Conservation (phyloP, 202 grass and related monocot species). For the Hordeum pubiflorum region DNA sequence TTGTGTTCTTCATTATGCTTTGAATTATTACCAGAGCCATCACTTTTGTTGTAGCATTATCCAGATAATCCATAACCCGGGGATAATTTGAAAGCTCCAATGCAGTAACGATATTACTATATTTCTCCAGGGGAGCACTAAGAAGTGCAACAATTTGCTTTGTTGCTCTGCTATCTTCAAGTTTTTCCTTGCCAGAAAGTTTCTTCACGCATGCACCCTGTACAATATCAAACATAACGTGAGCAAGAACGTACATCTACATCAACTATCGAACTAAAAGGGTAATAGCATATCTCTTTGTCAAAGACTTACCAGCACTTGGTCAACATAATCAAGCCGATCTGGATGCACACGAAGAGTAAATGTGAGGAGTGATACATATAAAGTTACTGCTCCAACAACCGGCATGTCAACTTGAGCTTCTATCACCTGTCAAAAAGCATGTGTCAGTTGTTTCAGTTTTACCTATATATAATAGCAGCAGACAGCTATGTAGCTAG, state of each 20-base stretch:
- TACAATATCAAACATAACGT: conserved; percentile 32
- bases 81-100: conserved; percentile 99
- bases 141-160: conserved; percentile 99
- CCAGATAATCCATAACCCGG: conserved; percentile 95
- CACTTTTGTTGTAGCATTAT: conserved; percentile 96
- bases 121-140: conserved; percentile 95
- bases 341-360: conserved; percentile 98
- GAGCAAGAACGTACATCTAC: conserved; percentile 2
- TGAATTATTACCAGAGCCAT: conserved; percentile 98
- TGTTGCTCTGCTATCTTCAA: conserved; percentile 90
- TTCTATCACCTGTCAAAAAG: conserved; percentile 85
- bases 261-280: neutral
- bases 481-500: neutral
- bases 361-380: conserved; percentile 96
- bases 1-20: conserved; percentile 99
- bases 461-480: neutral
- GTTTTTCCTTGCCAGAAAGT: conserved; percentile 86
- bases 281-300: neutral
- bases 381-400: conserved; percentile 92
- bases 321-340: conserved; percentile 99
- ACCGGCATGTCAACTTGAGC: conserved; percentile 96
- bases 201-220: conserved; percentile 99
- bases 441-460: neutral
- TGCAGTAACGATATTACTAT: conserved; percentile 94
- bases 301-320: conserved; percentile 76